Evolutionary conservation across 306 rosid genomes (phyloP), one percentile per base, ranked within the genome.

Genomic region (Astragalus membranaceus): DNA sequence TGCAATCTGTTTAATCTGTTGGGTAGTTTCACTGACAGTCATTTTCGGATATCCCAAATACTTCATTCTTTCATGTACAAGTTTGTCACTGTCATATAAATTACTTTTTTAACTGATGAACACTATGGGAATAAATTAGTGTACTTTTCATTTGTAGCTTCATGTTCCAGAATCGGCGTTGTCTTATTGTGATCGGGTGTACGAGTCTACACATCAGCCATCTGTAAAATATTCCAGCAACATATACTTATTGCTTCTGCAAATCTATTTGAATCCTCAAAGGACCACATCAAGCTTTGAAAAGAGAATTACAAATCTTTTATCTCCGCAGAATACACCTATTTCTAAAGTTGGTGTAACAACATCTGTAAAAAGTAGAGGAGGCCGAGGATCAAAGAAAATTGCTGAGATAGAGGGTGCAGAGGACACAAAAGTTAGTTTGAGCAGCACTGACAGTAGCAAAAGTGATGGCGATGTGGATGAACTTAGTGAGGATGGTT

Each of bases 361-460:
- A 26, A 20, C 83, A 50, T 77, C 89, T 48, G 56, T 78, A 54
- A 91, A 72, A 79, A 66, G 75, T 75, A 91, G 67, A 79, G 94
- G 79, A 72, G 82, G 89, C 63, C 88, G 99, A 48, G 90, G 82
- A 70, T 20, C 65, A 17, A 91, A 85, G 80, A 95, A 95, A 84
- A 89, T 95, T 85, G 96, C 92, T 62, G 85, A 87, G 42, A 95
- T 95, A 81, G 99, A 95, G 81, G 91, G 96, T 73, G 99, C 97
- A 50, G 96, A 91, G 70, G 97, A 89, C 77, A 55, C 71, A 59
- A 82, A 87, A 82, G 71, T 87, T 59, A 60, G 78, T 85, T 81
- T 44, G 75, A 86, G 95, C 77, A 80, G 94, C 84, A 83, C 95
- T 11, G 97, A 91, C 75, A 89, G 97, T 82, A 67, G 88, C 78